Evolutionary conservation across 306 rosid genomes (phyloP), one percentile per base, ranked within the genome.

Genomic region (Myrica gale): DNA sequence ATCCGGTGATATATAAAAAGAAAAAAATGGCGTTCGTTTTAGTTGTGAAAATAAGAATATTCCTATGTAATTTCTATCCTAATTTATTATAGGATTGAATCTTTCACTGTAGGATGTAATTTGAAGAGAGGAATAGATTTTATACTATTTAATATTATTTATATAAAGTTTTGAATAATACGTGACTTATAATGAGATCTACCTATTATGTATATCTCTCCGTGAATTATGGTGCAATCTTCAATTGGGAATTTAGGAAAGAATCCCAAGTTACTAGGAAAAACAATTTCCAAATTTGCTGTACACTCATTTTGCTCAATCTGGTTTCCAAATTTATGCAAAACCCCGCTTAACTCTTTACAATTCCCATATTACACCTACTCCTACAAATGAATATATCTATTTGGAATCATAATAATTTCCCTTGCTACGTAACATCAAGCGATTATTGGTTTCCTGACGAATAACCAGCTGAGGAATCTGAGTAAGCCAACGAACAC

Each of bases 401-500:
- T 6, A 60, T 26, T 19, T 17, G 46, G 21, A 65, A 65, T 42
- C 7, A 65, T 32, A 45, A 65, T 32, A 45, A 32, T 62, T 13
- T 45, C 65, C 68, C 51, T 44, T 16, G 50, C 43, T n/a, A 20
- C 61, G 70, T 11, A 19, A 41, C 65, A 54, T 54, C 20, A 72
- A 2, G 52, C 68, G 23, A 51, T 74, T 83, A 84, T 75, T 84
- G 78, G 48, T 81, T 82, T 80, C 74, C 52, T 5, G 90, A 80
- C n/a, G 61, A 80, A 82, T 80, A 82, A 21, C 73, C 78, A 48
- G 87, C 77, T 0, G 89, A 81, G 68, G 96, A 88, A 67, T 95
- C 85, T 0, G 96, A 81, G 70, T 90, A 88, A 62, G 89, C 87
- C 50, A 87, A 79, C 9, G 97, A 91, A 73, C 92, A 86, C 72